These are phyloP conservation scores for Phytopythium delawarense DNA, from an alignment of 352 stramenopile species.

Conservation along the genomic window DNA sequence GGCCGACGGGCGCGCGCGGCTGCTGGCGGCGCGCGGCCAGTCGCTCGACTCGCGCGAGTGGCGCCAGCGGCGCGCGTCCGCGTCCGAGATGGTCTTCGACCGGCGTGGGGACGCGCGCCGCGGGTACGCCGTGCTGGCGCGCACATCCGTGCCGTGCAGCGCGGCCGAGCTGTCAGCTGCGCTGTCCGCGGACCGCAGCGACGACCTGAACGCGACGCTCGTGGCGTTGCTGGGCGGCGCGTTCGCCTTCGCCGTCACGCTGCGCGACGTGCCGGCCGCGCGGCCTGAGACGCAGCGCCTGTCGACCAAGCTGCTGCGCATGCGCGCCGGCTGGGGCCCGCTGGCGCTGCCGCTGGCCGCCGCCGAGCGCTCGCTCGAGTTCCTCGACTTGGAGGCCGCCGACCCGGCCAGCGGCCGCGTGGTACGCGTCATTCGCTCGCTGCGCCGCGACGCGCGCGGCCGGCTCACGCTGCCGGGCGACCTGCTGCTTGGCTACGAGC, in stretches of 20 bases:
- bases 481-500: constrained; percentile 22
- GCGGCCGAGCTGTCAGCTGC: constrained; percentile 22
- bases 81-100: constrained; percentile 23
- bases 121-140: constrained; percentile 18
- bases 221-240: constrained; percentile 25
- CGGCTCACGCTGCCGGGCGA: constrained; percentile 22
- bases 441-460: constrained; percentile 17
- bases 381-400: constrained; percentile 26
- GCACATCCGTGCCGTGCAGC: constrained; percentile 23
- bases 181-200: constrained; percentile 26
- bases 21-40: constrained; percentile 14
- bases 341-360: constrained; percentile 22
- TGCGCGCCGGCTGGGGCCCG: constrained; percentile 10
- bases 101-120: constrained; percentile 12
- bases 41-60: constrained; percentile 11
- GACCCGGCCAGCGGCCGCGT: constrained; percentile 20
- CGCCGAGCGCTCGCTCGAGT: constrained; percentile 25
- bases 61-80: constrained; percentile 22
- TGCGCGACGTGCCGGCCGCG: constrained; percentile 21
- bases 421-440: constrained; percentile 21
- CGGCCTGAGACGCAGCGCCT: constrained; percentile 11
- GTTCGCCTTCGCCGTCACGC: constrained; percentile 31
- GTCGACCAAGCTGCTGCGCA: constrained; percentile 27
- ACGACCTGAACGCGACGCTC: constrained; percentile 38
- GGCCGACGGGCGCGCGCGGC: constrained; percentile 9